Evolutionary conservation across 257 asterid species (phyloP).

Genomic region (Solanum virginianum): DNA sequence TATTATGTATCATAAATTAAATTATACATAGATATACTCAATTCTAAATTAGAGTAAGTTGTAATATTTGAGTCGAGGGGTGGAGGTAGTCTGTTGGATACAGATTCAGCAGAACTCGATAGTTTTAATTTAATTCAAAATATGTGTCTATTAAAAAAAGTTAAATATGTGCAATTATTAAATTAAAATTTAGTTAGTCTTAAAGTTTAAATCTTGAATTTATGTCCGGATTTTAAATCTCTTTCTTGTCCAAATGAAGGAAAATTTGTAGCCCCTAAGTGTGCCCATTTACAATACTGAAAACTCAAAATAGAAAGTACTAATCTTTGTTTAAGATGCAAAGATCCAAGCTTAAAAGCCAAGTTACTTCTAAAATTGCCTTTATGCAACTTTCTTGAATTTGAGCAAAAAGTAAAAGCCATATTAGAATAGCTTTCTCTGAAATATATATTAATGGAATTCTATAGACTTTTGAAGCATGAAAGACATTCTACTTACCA

Average conservation of each 20-base stretch:
- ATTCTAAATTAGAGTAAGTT: too few relatives aligned
- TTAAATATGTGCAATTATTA: neutral
- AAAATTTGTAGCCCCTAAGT: neutral
- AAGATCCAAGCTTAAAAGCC: neutral
- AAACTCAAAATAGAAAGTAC: neutral
- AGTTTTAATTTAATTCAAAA: neutral
- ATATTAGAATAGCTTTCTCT: constrained; percentile 4
- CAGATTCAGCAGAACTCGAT: neutral
- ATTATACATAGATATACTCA: too few relatives aligned
- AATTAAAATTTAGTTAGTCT: neutral
- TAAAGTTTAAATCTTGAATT: neutral
- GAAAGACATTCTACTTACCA: constrained; percentile 18
- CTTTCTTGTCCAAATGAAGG: neutral
- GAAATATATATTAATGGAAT: constrained; percentile 6
- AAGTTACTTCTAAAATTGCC: neutral
- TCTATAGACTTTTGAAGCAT: constrained; percentile 15
- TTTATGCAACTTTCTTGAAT: neutral
- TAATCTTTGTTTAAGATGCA: neutral
- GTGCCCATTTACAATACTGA: neutral
- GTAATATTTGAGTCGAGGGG: neutral
- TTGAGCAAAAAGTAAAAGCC: neutral
- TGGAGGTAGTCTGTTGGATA: neutral
- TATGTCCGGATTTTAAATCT: neutral
- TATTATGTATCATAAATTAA: too few relatives aligned
- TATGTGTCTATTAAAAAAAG: neutral